Evolutionary conservation across 768 basidiomycete genomes (phyloP), one percentile per base, ranked within the genome.

Genomic region (Russula ochroleuca): DNA sequence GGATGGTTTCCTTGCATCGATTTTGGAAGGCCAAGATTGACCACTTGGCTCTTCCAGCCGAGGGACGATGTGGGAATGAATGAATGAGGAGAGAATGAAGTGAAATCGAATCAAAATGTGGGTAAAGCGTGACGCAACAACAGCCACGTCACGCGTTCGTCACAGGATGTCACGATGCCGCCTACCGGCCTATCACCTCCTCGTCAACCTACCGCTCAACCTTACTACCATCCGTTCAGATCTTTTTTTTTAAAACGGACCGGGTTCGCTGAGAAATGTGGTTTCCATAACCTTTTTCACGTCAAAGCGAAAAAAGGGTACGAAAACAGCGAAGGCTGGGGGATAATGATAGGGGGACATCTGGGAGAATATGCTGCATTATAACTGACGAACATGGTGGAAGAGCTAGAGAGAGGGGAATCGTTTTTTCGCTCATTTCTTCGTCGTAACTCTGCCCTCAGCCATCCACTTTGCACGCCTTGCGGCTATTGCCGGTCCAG

Each of bases 401-500:
- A 62, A 54, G 59, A 45, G 64, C 54, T 17, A 28, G 64, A 57
- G 54, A 64, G 41, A 57, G 63, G 58, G 31, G 53, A 50, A 52
- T 38, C 54, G 52, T 56, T 65, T 64, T 64, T 63, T 28, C 59
- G 47, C 54, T 25, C 64, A 61, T 65, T 61, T 65, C 64, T 51
- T 61, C 64, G 64, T 65, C 64, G 64, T 65, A 65, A 31, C 59
- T 51, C 10, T 54, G 50, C 64, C 52, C 54, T 50, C 59, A 50
- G 49, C 54, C 64, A 61, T 56, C 53, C 64, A 56, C 64, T 45
- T n/a, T 65, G 64, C 64, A 65, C 64, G 59, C 64, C 47, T 59
- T 51, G 48, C 64, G 64, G 64, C 64, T 54, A 33, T 65, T 65
- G 64, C 64, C 64, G 64, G 59, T 21, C 23, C 9, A n/a, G 54